Conservation (phyloP, 2,329 filamentous ascomycete genomes). For the Cladosporium sp. region DNA sequence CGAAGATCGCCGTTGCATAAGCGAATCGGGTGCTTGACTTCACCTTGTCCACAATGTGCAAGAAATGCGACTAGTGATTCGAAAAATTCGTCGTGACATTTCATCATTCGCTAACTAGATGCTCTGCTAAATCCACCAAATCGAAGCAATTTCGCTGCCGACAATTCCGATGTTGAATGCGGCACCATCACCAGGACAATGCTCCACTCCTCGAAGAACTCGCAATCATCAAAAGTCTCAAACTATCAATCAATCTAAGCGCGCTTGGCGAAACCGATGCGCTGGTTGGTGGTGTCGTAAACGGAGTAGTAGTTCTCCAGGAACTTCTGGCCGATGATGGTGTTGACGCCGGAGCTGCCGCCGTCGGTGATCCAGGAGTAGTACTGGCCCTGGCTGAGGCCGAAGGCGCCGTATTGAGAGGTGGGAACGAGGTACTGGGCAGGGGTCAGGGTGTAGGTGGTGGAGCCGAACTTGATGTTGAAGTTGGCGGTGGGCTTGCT, state of each 20-base stretch:
- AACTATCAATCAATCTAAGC: slow-evolving; percentile 2
- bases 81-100: too few species aligned
- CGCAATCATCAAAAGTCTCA: too few species aligned
- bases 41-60: too few species aligned
- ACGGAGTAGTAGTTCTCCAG: slow-evolving; percentile 21
- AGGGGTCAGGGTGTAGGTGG: slow-evolving; percentile 19
- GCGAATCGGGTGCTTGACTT: too few species aligned
- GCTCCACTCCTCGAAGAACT: too few species aligned
- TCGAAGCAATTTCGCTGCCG: too few species aligned
- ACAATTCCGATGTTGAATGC: too few species aligned
- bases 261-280: slow-evolving; percentile 19
- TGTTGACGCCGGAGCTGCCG: slow-evolving; percentile 17
- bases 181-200: too few species aligned
- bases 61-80: too few species aligned
- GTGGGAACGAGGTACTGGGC: slow-evolving; percentile 18
- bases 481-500: slow-evolving; percentile 18
- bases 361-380: slow-evolving; percentile 21
- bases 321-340: slow-evolving; percentile 21
- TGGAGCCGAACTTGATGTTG: slow-evolving; percentile 18
- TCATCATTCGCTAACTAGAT: too few species aligned
- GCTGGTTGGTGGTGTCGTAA: slow-evolving; percentile 19
- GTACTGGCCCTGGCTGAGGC: slow-evolving; percentile 17
- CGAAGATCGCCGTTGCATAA: too few species aligned
- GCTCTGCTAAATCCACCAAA: too few species aligned
- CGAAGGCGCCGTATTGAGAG: slow-evolving; percentile 17